A percentile compares a stretch with the other conserved stretches of the same genome.
phyloP scores from a whole-genome alignment of 768 basidiomycete genomes.

The Tricholoma hemisulphureum region DNA sequence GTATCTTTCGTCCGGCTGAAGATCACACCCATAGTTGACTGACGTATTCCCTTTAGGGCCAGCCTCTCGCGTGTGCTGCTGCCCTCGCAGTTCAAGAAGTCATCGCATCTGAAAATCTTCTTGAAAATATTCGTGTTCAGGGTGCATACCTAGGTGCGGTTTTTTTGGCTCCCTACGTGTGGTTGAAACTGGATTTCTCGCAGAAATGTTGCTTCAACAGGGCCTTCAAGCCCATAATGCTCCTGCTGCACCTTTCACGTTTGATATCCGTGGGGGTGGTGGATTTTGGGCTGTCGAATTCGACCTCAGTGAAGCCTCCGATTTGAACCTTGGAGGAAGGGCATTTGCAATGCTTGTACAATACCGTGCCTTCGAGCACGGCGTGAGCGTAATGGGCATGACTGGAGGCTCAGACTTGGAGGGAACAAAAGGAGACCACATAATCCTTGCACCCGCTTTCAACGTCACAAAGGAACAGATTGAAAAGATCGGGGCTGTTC shows the following conservation, averaged over 20 bases:
- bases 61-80: slow-evolving; percentile 76
- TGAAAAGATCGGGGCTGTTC: slow-evolving; percentile 61
- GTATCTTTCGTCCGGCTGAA: slow-evolving; percentile 28
- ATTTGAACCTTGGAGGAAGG: slow-evolving; percentile 49
- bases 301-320: slow-evolving; percentile 53
- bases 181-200: not conserved
- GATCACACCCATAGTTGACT: not conserved
- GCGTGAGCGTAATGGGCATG: slow-evolving; percentile 73
- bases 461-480: slow-evolving; percentile 71
- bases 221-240: slow-evolving; percentile 55
- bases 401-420: slow-evolving; percentile 65
- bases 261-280: slow-evolving; percentile 82
- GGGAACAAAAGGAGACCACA: slow-evolving; percentile 68
- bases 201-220: slow-evolving; percentile 50
- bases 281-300: slow-evolving; percentile 86
- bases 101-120: slow-evolving; percentile 66
- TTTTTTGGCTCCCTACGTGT: too few relatives aligned
- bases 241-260: slow-evolving; percentile 62
- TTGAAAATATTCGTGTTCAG: slow-evolving; percentile 58
- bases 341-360: slow-evolving; percentile 70
- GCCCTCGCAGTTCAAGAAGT: slow-evolving; percentile 79
- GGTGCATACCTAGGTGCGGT: slow-evolving; percentile 56
- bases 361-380: slow-evolving; percentile 63
- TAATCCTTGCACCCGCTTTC: slow-evolving; percentile 78
- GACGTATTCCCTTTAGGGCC: slow-evolving; percentile 43